Conservation (phyloP, 2,329 filamentous ascomycete species). For the Diaporthe amygdali region DNA sequence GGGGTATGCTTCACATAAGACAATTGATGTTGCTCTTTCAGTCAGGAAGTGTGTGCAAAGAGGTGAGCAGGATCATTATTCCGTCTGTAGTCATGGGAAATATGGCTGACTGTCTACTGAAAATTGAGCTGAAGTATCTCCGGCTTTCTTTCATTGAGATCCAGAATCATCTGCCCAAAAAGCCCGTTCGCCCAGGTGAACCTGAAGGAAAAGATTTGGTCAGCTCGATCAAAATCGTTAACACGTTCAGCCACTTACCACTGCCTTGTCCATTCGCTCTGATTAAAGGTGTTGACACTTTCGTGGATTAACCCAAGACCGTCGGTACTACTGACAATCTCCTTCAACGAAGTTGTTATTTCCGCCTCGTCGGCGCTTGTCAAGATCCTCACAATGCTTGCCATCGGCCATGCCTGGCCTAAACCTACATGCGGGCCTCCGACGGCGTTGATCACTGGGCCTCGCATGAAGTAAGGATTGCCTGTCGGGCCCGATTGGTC, state of each 20-base stretch:
- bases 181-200: constrained; percentile 90
- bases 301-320: constrained; percentile 81
- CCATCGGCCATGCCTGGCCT: constrained; percentile 87
- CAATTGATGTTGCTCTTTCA: no score
- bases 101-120: constrained; percentile 29
- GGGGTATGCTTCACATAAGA: no score
- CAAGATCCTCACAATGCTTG: constrained; percentile 77
- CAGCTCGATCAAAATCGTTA: background rate
- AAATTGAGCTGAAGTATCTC: constrained; percentile 47
- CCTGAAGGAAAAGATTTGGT: constrained; percentile 54
- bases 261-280: constrained; percentile 47
- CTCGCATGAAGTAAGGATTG: constrained; percentile 74
- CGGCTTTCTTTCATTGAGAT: constrained; percentile 73
- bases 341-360: constrained; percentile 67
- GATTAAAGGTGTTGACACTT: constrained; percentile 71
- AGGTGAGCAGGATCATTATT: no score
- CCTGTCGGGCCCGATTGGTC: constrained; percentile 48
- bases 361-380: constrained; percentile 78
- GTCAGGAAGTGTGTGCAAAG: no score
- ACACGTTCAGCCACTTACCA: constrained; percentile 37
- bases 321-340: constrained; percentile 72
- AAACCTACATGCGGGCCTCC: constrained; percentile 62
- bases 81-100: background rate
- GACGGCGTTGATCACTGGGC: constrained; percentile 55
- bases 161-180: constrained; percentile 80